A percentile compares a stretch with the other conserved stretches of the same genome.
Conservation (phyloP, 306 rosid species). For the Cucurbita argyrosperma region DNA sequence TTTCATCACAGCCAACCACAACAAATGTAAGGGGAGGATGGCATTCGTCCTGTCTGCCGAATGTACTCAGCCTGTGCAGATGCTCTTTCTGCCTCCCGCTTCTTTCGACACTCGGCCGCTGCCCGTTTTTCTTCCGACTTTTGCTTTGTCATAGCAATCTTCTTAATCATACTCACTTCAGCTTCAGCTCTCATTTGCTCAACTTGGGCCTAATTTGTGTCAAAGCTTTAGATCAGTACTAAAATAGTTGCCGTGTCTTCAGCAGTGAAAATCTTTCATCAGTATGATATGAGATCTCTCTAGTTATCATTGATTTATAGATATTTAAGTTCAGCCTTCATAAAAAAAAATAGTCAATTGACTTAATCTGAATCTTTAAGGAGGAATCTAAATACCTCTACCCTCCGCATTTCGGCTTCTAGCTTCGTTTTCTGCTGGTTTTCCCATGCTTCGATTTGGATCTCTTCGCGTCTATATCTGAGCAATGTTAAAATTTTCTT, state of each 20-base stretch:
- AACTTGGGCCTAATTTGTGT: slow-evolving; percentile 47
- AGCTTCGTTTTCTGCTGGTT: slow-evolving; percentile 68
- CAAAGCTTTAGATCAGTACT: neutral
- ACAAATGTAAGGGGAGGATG: slow-evolving; percentile 42
- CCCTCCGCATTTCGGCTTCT: slow-evolving; percentile 75
- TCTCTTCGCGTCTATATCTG: slow-evolving; percentile 84
- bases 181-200: slow-evolving; percentile 79
- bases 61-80: slow-evolving; percentile 62
- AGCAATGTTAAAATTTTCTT: slow-evolving; percentile 6
- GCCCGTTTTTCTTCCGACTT: slow-evolving; percentile 67
- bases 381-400: slow-evolving; percentile 40
- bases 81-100: slow-evolving; percentile 55
- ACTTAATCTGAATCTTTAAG: neutral
- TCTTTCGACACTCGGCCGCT: slow-evolving; percentile 56
- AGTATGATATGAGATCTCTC: neutral
- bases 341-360: neutral
- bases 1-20: slow-evolving; percentile 54
- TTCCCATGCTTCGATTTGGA: slow-evolving; percentile 94
- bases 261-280: neutral
- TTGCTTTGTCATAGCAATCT: slow-evolving; percentile 73
- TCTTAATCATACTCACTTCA: slow-evolving; percentile 67
- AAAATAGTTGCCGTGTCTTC: neutral
- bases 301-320: neutral
- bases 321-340: neutral
- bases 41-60: slow-evolving; percentile 67